Percentiles rank a stretch among this genome's conserved stretches.
Evolutionary conservation across 2,329 filamentous ascomycete genomes (phyloP).

Genomic region (Escovopsis weberi): DNA sequence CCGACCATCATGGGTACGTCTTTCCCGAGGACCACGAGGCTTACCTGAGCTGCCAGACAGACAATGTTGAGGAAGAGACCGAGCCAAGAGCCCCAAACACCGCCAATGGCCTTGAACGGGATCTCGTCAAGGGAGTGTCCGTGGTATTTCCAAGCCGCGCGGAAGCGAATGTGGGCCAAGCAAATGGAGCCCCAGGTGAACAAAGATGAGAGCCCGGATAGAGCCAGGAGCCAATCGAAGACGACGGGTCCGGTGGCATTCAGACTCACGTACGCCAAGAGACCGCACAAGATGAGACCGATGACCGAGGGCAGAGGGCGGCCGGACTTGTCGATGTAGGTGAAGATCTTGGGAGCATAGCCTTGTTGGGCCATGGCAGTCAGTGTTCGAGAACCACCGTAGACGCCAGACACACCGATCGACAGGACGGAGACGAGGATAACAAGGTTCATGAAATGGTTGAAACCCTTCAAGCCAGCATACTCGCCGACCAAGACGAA

Average conservation of each 20-base stretch:
- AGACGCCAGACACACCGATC: constrained; percentile 37
- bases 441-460: constrained; percentile 35
- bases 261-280: constrained; percentile 30
- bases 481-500: constrained; percentile 34
- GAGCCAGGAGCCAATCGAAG: constrained; percentile 47
- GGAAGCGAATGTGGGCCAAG: constrained; percentile 50
- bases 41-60: constrained; percentile 38
- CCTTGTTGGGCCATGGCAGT: constrained; percentile 35
- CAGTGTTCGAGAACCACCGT: constrained; percentile 37
- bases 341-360: constrained; percentile 34
- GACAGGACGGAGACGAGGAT: constrained; percentile 36
- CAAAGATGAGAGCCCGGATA: constrained; percentile 45
- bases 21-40: constrained; percentile 11
- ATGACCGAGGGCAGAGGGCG: constrained; percentile 31
- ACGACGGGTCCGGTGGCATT: constrained; percentile 30
- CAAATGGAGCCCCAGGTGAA: constrained; percentile 54
- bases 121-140: constrained; percentile 40
- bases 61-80: constrained; percentile 43
- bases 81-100: constrained; percentile 49
- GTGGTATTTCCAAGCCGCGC: constrained; percentile 40
- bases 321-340: constrained; percentile 35
- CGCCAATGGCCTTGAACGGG: constrained; percentile 15
- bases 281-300: constrained; percentile 26
- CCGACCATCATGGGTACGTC: not conserved
- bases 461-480: constrained; percentile 28